A percentile compares a stretch with the other conserved stretches of the same genome.
Conservation (phyloP, 306 rosid genomes). For the Sechiopsis laciniata region DNA sequence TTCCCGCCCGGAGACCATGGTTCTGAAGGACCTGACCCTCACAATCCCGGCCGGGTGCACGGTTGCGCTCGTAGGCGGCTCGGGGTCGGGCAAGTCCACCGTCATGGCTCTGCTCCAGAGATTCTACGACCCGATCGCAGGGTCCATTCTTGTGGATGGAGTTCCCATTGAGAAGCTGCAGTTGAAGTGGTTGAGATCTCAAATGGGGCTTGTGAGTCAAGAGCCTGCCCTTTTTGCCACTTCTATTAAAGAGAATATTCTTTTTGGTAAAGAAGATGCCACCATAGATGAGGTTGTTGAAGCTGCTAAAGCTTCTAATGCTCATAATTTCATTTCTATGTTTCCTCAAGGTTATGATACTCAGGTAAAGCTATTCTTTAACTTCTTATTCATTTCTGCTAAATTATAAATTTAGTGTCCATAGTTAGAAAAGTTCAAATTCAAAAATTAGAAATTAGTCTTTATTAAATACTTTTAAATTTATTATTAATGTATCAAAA, state of each 20-base stretch:
- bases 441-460: no score
- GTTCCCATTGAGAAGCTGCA: slow-evolving; percentile 50
- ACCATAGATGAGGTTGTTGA: slow-evolving; percentile 47
- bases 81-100: slow-evolving; percentile 90
- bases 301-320: slow-evolving; percentile 77
- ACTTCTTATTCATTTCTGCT: no score
- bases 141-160: slow-evolving; percentile 66
- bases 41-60: slow-evolving; percentile 70
- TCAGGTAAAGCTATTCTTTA: slow-evolving; percentile 37
- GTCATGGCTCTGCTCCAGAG: slow-evolving; percentile 66
- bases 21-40: slow-evolving; percentile 46
- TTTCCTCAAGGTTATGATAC: slow-evolving; percentile 74
- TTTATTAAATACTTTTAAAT: no score
- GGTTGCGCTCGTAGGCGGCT: slow-evolving; percentile 72
- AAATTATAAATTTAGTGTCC: no score
- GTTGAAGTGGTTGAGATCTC: slow-evolving; percentile 78
- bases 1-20: slow-evolving; percentile 62
- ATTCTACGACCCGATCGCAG: slow-evolving; percentile 72
- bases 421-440: no score
- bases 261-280: slow-evolving; percentile 83
- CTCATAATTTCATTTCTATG: slow-evolving; percentile 64
- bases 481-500: no score
- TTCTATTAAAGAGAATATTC: slow-evolving; percentile 64
- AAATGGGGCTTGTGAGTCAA: slow-evolving; percentile 91
- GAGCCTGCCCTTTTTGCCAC: slow-evolving; percentile 90